These are phyloP conservation scores for Bullera alba DNA, from an alignment of 768 basidiomycete species.

Conservation along the genomic window DNA sequence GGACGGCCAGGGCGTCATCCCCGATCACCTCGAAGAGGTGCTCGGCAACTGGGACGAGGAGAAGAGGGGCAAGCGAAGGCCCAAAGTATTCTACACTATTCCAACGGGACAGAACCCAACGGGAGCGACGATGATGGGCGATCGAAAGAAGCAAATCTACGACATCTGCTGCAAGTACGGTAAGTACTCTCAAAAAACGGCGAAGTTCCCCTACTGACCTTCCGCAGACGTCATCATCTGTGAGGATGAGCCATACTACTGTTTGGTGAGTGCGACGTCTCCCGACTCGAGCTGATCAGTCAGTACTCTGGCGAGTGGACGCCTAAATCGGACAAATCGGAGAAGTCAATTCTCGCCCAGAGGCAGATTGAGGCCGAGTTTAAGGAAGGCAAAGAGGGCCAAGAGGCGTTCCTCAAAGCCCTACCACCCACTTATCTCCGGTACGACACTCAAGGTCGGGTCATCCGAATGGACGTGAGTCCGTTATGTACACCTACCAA, in stretches of 20 bases:
- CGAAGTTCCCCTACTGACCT: not conserved
- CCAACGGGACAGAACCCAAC: constrained; percentile 82
- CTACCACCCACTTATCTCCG: constrained; percentile 56
- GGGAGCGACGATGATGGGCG: constrained; percentile 60
- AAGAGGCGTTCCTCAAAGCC: constrained; percentile 52
- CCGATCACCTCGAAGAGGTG: constrained; percentile 55
- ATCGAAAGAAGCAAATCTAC: constrained; percentile 72
- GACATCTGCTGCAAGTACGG: constrained; percentile 75
- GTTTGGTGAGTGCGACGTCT: constrained; percentile 40
- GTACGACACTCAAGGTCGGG: constrained; percentile 71
- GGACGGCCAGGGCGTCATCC: constrained; percentile 67
- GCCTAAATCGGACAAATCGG: constrained; percentile 44
- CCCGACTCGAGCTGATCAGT: not conserved
- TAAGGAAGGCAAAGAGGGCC: constrained; percentile 44
- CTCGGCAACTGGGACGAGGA: constrained; percentile 62
- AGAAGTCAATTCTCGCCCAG: constrained; percentile 15
- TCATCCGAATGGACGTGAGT: constrained; percentile 65
- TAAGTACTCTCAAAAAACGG: no score
- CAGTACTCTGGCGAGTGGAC: constrained; percentile 37
- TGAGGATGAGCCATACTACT: constrained; percentile 79
- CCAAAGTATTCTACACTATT: constrained; percentile 49
- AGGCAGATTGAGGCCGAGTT: constrained; percentile 6
- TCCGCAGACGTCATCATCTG: constrained; percentile 63
- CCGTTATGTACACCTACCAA: constrained; percentile 3
- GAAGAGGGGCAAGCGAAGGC: constrained; percentile 55